Conservation (phyloP, 768 basidiomycete species). For the Leccinum boreale region DNA sequence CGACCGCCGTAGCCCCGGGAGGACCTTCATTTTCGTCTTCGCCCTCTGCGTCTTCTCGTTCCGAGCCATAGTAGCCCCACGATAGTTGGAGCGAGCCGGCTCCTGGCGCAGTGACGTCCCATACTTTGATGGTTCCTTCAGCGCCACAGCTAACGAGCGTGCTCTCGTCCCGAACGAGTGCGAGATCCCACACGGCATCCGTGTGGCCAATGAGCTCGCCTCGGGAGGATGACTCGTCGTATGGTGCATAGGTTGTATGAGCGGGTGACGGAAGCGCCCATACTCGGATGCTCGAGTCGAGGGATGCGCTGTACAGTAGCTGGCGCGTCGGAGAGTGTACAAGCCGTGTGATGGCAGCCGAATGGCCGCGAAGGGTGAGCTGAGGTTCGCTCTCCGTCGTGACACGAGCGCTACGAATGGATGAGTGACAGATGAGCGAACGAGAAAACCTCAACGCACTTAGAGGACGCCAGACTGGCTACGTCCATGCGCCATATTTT, state of each 20-base stretch:
- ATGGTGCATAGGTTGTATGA: slow-evolving; percentile 89
- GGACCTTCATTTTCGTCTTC: slow-evolving; percentile 44
- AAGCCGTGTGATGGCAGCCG: slow-evolving; percentile 84
- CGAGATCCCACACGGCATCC: slow-evolving; percentile 95
- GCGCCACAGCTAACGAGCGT: slow-evolving; percentile 88
- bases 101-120: slow-evolving; percentile 77
- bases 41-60: slow-evolving; percentile 36
- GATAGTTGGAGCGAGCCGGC: slow-evolving; percentile 62
- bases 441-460: slow-evolving; percentile 49
- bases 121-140: slow-evolving; percentile 90
- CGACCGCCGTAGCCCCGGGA: slow-evolving; percentile 76
- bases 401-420: slow-evolving; percentile 50
- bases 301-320: slow-evolving; percentile 84
- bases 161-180: slow-evolving; percentile 77
- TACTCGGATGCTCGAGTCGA: slow-evolving; percentile 90
- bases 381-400: slow-evolving; percentile 91
- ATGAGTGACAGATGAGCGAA: slow-evolving; percentile 1
- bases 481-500: slow-evolving; percentile 95
- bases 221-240: slow-evolving; percentile 73
- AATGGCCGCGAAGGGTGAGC: slow-evolving; percentile 90
- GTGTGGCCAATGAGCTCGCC: slow-evolving; percentile 89
- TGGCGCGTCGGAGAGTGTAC: slow-evolving; percentile 74
- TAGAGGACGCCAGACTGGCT: slow-evolving; percentile 65
- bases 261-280: slow-evolving; percentile 78
- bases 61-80: slow-evolving; percentile 78